Evolutionary conservation across 129 eudicot genomes (phyloP).

Genomic region (Chrysanthemum makinoi): DNA sequence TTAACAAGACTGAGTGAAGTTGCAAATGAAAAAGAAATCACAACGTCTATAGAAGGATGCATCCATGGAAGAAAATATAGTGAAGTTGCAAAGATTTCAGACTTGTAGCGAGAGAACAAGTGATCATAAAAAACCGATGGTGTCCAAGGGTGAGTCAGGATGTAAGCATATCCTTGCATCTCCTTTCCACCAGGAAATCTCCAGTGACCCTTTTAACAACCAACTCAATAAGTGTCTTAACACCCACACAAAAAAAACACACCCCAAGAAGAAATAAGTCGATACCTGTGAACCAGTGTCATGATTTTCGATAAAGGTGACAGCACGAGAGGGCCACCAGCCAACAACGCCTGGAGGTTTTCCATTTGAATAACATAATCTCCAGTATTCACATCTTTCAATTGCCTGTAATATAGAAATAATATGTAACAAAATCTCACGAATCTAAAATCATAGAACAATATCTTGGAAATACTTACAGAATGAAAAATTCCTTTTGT

Average conservation of each 20-base stretch:
- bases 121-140: constrained; percentile 96
- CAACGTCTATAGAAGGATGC: too few species aligned
- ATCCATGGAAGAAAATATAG: too few species aligned
- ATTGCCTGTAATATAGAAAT: constrained; percentile 50
- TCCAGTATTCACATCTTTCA: constrained; percentile 94
- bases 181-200: constrained; percentile 99
- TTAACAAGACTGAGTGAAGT: too few species aligned
- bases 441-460: not conserved
- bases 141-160: constrained; percentile 92
- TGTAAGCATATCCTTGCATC: constrained; percentile 99
- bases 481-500: constrained; percentile 95
- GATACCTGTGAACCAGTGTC: constrained; percentile 98
- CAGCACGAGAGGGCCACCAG: constrained; percentile 99
- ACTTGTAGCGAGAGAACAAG: constrained; percentile 55
- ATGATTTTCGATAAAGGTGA: constrained; percentile 96
- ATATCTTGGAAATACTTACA: constrained; percentile 42
- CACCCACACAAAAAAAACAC: not conserved
- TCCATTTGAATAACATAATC: constrained; percentile 80
- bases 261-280: not conserved
- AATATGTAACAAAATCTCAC: not conserved
- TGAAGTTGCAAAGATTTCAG: constrained; percentile 43
- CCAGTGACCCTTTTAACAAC: constrained; percentile 85
- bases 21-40: too few species aligned
- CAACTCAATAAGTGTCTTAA: not conserved
- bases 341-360: constrained; percentile 96